Evolutionary conservation across 305 asterid species (phyloP).

Genomic region (Plantago rigida): DNA sequence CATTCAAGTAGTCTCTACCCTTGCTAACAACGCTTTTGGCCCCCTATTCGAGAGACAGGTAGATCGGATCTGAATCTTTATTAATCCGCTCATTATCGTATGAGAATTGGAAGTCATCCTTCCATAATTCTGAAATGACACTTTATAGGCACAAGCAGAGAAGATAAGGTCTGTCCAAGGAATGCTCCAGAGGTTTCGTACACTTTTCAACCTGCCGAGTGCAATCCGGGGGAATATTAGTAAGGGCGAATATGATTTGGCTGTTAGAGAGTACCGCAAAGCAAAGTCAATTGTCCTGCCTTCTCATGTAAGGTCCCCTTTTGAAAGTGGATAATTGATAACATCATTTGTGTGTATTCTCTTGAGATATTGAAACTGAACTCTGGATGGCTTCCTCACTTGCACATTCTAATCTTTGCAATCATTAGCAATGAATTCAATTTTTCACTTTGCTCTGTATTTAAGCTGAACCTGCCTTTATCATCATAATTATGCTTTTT

Average conservation of each 20-base stretch:
- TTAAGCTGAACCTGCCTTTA: slow-evolving; percentile 12
- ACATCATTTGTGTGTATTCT: slow-evolving; percentile 1
- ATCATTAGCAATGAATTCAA: not conserved
- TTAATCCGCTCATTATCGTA: slow-evolving; percentile 17
- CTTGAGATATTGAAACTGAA: not conserved
- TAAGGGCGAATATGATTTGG: slow-evolving; percentile 95
- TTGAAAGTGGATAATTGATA: slow-evolving; percentile 20
- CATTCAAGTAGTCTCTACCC: slow-evolving; percentile 75
- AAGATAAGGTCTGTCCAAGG: slow-evolving; percentile 98
- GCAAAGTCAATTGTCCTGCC: slow-evolving; percentile 97
- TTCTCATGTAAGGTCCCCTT: slow-evolving; percentile 63
- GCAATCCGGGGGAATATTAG: slow-evolving; percentile 85
- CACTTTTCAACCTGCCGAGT: slow-evolving; percentile 96
- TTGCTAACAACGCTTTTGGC: slow-evolving; percentile 88
- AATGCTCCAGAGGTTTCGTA: slow-evolving; percentile 97
- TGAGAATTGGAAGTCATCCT: slow-evolving; percentile 19
- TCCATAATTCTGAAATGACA: slow-evolving; percentile 21
- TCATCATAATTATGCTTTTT: slow-evolving; percentile 19
- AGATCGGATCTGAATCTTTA: slow-evolving; percentile 29
- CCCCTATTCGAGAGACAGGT: slow-evolving; percentile 98
- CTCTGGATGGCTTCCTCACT: not conserved
- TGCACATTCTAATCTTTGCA: not conserved
- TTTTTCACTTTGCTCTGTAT: slow-evolving; percentile 1
- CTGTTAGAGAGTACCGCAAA: slow-evolving; percentile 96
- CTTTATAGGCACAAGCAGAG: slow-evolving; percentile 84